These are phyloP conservation scores for Prosopis cineraria DNA, from an alignment of 306 rosid genomes.

Conservation along the genomic window DNA sequence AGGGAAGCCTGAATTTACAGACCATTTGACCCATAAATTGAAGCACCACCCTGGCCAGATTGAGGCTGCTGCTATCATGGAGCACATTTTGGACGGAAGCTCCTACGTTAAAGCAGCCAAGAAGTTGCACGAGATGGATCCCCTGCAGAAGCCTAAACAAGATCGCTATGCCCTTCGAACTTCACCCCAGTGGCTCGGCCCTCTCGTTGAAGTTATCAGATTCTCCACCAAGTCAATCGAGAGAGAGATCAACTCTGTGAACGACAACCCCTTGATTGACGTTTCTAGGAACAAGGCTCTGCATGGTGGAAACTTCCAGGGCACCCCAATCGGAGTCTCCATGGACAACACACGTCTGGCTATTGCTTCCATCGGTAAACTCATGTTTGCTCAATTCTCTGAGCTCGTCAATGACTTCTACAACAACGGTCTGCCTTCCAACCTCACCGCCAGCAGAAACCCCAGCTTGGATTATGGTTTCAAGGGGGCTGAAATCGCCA, in stretches of 20 bases:
- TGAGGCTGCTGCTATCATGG: slow-evolving; percentile 97
- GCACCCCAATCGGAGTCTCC: slow-evolving; percentile 93
- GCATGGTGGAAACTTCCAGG: slow-evolving; percentile 94
- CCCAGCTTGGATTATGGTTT: slow-evolving; percentile 92
- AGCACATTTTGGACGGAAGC: slow-evolving; percentile 87
- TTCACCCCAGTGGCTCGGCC: slow-evolving; percentile 96
- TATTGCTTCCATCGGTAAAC: slow-evolving; percentile 81
- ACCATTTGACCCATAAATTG: slow-evolving; percentile 83
- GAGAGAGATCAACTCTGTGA: slow-evolving; percentile 89
- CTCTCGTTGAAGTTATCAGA: slow-evolving; percentile 76
- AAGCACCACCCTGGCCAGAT: slow-evolving; percentile 97
- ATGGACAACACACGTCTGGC: slow-evolving; percentile 97
- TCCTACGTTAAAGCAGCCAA: slow-evolving; percentile 73
- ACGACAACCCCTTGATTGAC: slow-evolving; percentile 87
- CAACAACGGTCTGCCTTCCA: slow-evolving; percentile 88
- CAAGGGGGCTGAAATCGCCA: slow-evolving; percentile 72
- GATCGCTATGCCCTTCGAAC: slow-evolving; percentile 89
- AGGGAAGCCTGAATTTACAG: slow-evolving; percentile 88
- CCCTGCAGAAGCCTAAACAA: slow-evolving; percentile 84
- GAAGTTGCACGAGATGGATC: slow-evolving; percentile 74
- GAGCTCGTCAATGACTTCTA: slow-evolving; percentile 87
- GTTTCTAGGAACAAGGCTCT: slow-evolving; percentile 90
- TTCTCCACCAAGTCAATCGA: slow-evolving; percentile 84
- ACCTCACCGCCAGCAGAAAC: slow-evolving; percentile 72
- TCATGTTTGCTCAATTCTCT: slow-evolving; percentile 85